Evolutionary conservation across 1,139 yeast species (phyloP), one percentile per base, ranked within the genome.

Genomic region (Geotrichum fermentans): DNA sequence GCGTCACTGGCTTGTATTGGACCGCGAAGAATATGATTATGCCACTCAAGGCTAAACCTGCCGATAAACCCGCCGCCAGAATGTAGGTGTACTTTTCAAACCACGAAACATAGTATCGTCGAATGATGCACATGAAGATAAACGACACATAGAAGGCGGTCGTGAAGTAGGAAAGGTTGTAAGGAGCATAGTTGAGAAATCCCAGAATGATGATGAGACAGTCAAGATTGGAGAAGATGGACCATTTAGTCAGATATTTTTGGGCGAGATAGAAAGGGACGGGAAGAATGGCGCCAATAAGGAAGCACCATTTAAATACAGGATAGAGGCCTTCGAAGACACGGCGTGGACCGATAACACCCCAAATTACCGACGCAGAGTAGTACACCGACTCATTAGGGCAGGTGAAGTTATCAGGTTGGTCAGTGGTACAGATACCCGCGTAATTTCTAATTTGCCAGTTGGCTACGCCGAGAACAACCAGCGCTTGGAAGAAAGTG

Each of bases 291-390:
- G 73, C 73, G 0, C 83, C 82, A 45, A 78, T 68, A 43, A 77
- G 63, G 71, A 79, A 78, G 52, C 77, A 72, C 67, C 66, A 77
- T 53, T 69, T 68, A 56, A 77, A 65, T 16, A 68, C 60, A 13
- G 80, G 79, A 55, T 77, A 77, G 21, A 75, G 63, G 1, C 69
- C 69, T 40, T 63, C 60, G 58, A 81, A 79, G 21, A 80, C 75
- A 46, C 77, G 71, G 59, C 75, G 70, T 21, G 89, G 89, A 22
- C 87, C 88, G 58, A 83, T 79, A 43, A 77, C 78, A 54, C 87
- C 86, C 78, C 81, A 79, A 21, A 78, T 65, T 14, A 79, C 75
- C 8, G 80, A 73, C n/a, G 81, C 72, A 38, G 75, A 66, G 64
- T 70, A 80, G 61, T 67, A 76, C 1, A 79, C 73, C 36, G 73